Base-by-base conservation (phyloP, 2,329 filamentous ascomycete genomes). In the Sarocladiaceae sp. region DNA sequence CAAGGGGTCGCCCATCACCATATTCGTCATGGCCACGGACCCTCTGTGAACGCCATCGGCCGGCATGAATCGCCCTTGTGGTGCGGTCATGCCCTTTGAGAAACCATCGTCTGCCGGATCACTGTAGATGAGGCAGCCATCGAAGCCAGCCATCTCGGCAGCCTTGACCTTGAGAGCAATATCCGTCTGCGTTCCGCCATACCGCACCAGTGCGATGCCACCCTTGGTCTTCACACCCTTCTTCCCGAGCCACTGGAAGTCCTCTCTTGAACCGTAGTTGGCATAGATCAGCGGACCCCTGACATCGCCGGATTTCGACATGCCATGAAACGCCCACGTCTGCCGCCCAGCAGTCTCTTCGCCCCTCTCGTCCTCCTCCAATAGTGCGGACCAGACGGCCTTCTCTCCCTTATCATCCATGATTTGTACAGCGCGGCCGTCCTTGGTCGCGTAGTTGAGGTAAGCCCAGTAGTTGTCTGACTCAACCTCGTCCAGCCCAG, bases 61-160 rank as follows among this genome's bases (percentile, higher is more conserved):
- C 0, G 92, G 90, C 81, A 93, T 87, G 68, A 79, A 95, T 22
- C 84, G 82, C 31, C 91, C 92, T 22, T 87, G 75, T 0, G 93
- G 92, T 58, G 86, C 91, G 0, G 82, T 77, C 1, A 83, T 75
- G 3, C 91, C 92, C 58, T 82, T 81, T 25, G 80, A 68, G 61
- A 92, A 94, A 1, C 91, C 91, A 64, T 96, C 88, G 49, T 97
- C 87, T 1, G 79, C 78, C 0, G 93, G 93, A 64, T 97, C 94
- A 50, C 87, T 96, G 72, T 97, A 99, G 53, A 96, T 88, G 52
- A 99, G 81, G 61, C 90, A 95, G 13, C 93, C 94, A 2, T 79
- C 83, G 57, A 91, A 94, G 2, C 94, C 94, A 13, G 88, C 89
- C 60, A 90, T 67, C 68, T 97, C 89, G 1, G 94, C 94, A 10